Base-by-base conservation (phyloP, 768 basidiomycete species). In the Polyporus arcularius region DNA sequence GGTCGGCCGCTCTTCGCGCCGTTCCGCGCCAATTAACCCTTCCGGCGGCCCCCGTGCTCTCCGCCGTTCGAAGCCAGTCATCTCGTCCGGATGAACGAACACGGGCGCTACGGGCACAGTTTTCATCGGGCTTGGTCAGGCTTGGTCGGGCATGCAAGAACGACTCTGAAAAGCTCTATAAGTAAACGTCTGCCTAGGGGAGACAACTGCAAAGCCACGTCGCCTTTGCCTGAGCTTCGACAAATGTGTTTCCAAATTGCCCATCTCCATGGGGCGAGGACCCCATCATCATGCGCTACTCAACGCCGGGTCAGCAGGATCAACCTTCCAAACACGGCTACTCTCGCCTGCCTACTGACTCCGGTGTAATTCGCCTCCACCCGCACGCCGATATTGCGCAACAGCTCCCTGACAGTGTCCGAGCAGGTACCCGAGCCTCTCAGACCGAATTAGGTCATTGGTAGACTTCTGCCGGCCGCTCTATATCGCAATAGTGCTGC, bases 281-380 rank as follows among this genome's bases (percentile, higher is more conserved):
- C 26, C 46, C 52, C 32, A 41, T 52, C 49, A 49, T 56, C 39
- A 28, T 50, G 31, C 53, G 53, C 56, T 62, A 62, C 61, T 62
- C 61, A 62, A 62, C 61, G 61, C 61, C 56, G 50, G 56, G 51
- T 55, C 61, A 55, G 49, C 52, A 8, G 43, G 49, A 39, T 47
- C 28, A 28, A 2, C 31, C 53, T 62, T 12, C 61, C 61, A 48
- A 53, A 57, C 47, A 57, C 42, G 61, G 61, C 56, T 62, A 62
- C 55, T 32, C 47, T 57, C 61, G 40, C 50, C 53, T 55, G 56
- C 55, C 48, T 52, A 49, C 42, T 21, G 40, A 30, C 54, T 54
- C 50, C 55, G 49, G 45, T 43, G 48, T 48, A 55, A 30, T 16
- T 49, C 38, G 50, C 42, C 30, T 48, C 60, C 42, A 43, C 60